These are phyloP conservation scores for Mortierella sp. DNA, from an alignment of 371 early-diverging fungal genomes.

Conservation along the genomic window DNA sequence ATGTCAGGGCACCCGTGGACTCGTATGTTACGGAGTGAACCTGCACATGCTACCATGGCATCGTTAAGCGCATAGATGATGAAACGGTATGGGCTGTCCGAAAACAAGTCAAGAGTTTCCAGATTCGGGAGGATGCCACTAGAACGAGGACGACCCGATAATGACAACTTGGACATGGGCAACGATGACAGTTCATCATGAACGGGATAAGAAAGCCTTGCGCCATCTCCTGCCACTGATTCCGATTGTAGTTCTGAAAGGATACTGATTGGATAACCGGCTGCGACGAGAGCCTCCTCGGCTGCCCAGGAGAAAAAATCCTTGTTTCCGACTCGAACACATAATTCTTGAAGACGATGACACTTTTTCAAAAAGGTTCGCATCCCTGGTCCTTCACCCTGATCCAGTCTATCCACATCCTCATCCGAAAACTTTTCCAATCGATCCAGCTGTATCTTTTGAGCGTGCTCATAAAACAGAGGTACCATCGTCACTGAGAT, in stretches of 20 bases:
- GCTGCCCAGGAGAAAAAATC: too few species aligned
- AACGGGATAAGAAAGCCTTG: neutral
- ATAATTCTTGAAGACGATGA: neutral
- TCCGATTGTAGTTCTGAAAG: neutral
- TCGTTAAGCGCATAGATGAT: conserved; percentile 14
- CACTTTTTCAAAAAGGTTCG: conserved; percentile 11
- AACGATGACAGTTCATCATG: neutral
- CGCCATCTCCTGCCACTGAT: conserved; percentile 11
- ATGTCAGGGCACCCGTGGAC: too few species aligned
- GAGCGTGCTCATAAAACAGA: conserved; percentile 10
- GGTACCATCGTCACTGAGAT: neutral
- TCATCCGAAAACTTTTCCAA: neutral
- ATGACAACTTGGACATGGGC: neutral
- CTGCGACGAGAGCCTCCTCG: too few species aligned
- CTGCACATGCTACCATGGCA: conserved; percentile 7
- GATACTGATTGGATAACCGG: too few species aligned
- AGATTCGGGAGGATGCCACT: conserved; percentile 2
- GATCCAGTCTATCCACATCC: conserved; percentile 2
- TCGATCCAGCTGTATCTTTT: neutral
- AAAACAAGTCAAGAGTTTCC: neutral
- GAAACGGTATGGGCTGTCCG: neutral
- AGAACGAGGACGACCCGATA: too few species aligned
- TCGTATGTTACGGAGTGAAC: neutral
- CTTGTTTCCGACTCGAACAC: conserved; percentile 1
- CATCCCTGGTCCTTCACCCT: conserved; percentile 7